Base-by-base conservation (phyloP, 2,329 filamentous ascomycete species). In the Colletotrichum nymphaeae region DNA sequence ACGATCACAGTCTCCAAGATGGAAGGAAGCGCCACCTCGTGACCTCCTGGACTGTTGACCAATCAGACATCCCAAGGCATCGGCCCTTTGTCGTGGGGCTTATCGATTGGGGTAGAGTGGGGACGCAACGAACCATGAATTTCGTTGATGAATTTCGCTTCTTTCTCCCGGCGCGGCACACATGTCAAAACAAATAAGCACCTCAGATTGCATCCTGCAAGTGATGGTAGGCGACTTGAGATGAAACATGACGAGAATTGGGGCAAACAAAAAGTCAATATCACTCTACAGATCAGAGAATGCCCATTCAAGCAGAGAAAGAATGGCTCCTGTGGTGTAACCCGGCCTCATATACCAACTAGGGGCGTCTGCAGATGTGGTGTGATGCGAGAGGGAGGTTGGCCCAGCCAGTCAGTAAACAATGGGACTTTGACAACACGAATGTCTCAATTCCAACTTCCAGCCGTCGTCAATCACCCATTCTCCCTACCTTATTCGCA, bases 91-190 rank as follows among this genome's bases (percentile, higher is more conserved):
- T 5, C 12, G 26, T 19, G 28, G 14, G 24, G 28, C 35, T 28
- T 63, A 57, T 69, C 66, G 58, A 63, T 63, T 63, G 58, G 58
- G 49, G 66, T 63, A 69, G 55, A 63, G 66, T 69, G 66, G 65
- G 19, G 46, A 52, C 55, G 14, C 26, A 42, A 42, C 37, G 37
- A 42, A 42, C 37, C 12, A 16, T 32, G 12, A 28, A 28, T 26
- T 22, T 55, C 4, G 35, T 7, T 11, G 19, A 52, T 37, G 53
- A 12, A 9, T 57, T 60, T 35, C 19, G 2, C 22, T 24, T 28
- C 19, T 59, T 67, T 60, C 55, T 5, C 37, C 1, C 35, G 58
- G 16, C 32, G 26, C 12, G 32, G 16, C 19, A 19, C 32, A 22
- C 52, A 24, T 55, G 52, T 55, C 52, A 55, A 55, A 49, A 49